Conservation (phyloP, 805 yeast species). For the Candida anglica region DNA sequence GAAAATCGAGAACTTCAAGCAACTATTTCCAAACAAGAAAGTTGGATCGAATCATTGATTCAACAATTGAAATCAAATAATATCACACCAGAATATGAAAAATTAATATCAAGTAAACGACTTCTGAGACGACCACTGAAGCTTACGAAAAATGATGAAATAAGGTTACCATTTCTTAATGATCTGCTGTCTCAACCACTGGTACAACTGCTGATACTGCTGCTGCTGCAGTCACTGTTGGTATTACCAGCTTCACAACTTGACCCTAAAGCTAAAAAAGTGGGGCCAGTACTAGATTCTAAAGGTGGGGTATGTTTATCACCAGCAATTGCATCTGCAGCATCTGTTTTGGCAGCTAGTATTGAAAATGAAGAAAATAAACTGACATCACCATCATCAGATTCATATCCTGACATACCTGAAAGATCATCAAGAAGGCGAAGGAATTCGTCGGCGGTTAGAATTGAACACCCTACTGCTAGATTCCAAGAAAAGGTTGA, state of each 20-base stretch:
- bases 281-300: conserved; percentile 1
- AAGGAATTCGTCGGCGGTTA: conserved; percentile 10
- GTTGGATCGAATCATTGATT: conserved; percentile 9
- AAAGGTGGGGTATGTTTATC: conserved; percentile 5
- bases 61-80: conserved; percentile 6
- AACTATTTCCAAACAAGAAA: conserved; percentile 7
- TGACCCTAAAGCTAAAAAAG: not conserved
- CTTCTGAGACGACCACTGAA: too few species aligned
- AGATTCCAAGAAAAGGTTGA: conserved; percentile 3
- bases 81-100: conserved; percentile 2
- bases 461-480: conserved; percentile 4
- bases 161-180: too few species aligned
- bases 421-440: conserved; percentile 19
- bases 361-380: not conserved
- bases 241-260: not conserved
- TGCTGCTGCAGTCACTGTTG: not conserved
- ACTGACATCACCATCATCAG: not conserved
- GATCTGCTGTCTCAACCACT: not conserved
- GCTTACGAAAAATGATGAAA: too few species aligned
- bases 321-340: conserved; percentile 1
- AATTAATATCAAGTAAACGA: too few species aligned
- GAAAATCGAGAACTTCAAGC: conserved; percentile 33
- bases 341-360: conserved; percentile 1
- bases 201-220: not conserved
- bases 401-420: conserved; percentile 12